A percentile compares a stretch with the other conserved stretches of the same genome.
Evolutionary conservation across 352 stramenopile genomes (phyloP).

Genomic region (Pythium utonaiense): DNA sequence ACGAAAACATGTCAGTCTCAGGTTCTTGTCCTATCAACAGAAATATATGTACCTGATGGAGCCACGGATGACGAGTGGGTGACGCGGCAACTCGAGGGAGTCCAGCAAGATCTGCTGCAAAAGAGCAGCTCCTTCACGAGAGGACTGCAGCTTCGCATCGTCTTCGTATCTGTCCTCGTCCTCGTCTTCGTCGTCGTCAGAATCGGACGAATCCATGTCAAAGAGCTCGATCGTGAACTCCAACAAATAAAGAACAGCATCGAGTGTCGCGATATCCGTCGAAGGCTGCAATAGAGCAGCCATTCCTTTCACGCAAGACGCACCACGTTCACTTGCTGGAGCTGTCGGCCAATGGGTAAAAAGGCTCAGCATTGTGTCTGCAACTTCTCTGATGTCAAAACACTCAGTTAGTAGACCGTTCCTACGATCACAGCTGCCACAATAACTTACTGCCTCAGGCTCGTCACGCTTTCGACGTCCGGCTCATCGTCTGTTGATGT

Average conservation of each 20-base stretch:
- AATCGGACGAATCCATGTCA: conserved; percentile 76
- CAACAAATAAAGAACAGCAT: conserved; percentile 70
- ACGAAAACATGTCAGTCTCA: not conserved
- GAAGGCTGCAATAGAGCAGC: conserved; percentile 43
- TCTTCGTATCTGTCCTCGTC: not conserved
- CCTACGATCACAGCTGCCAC: not conserved
- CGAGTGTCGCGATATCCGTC: conserved; percentile 52
- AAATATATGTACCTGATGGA: conserved; percentile 37
- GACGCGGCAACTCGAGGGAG: conserved; percentile 40
- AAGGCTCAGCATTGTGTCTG: conserved; percentile 74
- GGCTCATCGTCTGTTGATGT: conserved; percentile 40
- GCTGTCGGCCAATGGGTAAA: conserved; percentile 76
- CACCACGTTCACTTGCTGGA: conserved; percentile 29
- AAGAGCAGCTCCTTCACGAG: conserved; percentile 47
- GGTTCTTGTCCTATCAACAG: no score
- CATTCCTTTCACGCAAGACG: conserved; percentile 62
- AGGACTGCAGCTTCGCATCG: not conserved
- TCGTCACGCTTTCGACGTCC: conserved; percentile 48
- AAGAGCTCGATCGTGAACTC: conserved; percentile 79
- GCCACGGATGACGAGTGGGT: conserved; percentile 57
- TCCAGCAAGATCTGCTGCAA: conserved; percentile 48
- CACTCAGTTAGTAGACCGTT: not conserved
- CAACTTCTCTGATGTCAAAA: conserved; percentile 58
- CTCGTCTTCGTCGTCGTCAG: conserved; percentile 40
- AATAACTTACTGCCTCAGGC: conserved; percentile 47